Evolutionary conservation across 345 rosid species (phyloP).

Genomic region (Heritiera littoralis): DNA sequence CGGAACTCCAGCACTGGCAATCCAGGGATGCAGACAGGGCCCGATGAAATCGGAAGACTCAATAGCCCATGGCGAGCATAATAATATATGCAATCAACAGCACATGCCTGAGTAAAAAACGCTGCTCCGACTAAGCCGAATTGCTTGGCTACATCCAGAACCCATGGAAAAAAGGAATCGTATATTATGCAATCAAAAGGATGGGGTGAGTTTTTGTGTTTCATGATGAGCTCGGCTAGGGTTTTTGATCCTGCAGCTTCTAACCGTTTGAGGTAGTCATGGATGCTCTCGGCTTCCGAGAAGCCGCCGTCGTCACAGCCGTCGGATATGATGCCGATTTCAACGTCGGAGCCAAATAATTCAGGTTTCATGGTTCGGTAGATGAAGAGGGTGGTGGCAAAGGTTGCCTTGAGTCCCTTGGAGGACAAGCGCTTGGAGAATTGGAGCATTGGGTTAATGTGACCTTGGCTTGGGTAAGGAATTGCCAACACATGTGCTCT

Average conservation of each 20-base stretch:
- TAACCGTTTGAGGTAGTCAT: slow-evolving; percentile 37
- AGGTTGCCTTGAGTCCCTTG: slow-evolving; percentile 41
- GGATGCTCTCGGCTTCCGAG: slow-evolving; percentile 26
- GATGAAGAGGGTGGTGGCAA: slow-evolving; percentile 42
- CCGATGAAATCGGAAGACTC: slow-evolving; percentile 38
- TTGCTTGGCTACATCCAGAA: slow-evolving; percentile 58
- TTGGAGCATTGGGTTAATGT: slow-evolving; percentile 50
- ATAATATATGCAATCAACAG: slow-evolving; percentile 60
- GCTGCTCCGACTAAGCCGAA: slow-evolving; percentile 52
- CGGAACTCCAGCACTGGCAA: slow-evolving; percentile 44
- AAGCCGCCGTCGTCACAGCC: slow-evolving; percentile 41
- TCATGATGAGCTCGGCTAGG: slow-evolving; percentile 43
- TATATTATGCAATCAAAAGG: slow-evolving; percentile 58
- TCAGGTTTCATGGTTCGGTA: slow-evolving; percentile 27
- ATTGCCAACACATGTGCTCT: slow-evolving; percentile 35
- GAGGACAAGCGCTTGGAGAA: slow-evolving; percentile 49
- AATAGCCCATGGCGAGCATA: slow-evolving; percentile 38
- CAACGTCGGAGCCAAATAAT: slow-evolving; percentile 19
- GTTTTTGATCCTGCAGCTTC: slow-evolving; percentile 48
- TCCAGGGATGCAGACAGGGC: slow-evolving; percentile 33
- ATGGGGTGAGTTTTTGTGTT: slow-evolving; percentile 28
- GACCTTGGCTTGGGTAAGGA: slow-evolving; percentile 51
- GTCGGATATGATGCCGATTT: slow-evolving; percentile 41
- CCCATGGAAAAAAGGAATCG: slow-evolving; percentile 69
- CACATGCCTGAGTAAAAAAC: slow-evolving; percentile 71